Evolutionary conservation across 208 protist genomes (phyloP), one percentile per base, ranked within the genome.

Genomic region (Leishmania amazonensis): DNA sequence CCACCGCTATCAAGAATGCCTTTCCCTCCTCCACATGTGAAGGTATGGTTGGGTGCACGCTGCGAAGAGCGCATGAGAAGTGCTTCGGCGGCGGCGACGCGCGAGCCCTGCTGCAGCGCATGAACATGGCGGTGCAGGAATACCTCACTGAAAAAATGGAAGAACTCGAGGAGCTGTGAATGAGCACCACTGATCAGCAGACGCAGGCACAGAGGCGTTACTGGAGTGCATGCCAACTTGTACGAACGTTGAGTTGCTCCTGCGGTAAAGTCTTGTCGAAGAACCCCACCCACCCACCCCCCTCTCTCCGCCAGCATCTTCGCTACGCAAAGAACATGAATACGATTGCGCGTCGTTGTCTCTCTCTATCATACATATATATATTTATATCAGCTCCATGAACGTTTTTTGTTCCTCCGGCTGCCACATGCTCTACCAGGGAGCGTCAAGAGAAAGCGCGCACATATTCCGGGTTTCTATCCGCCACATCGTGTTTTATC

Each of bases 1-100:
- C 91, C 3, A 49, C 42, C 47, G 35, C 67, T 5, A 28, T 86
- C 49, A 88, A 90, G 83, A 75, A 85, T 8, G 53, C 21, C 38
- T 93, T 92, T 68, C 93, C 91, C 1, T 85, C 40, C 71, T 79
- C 31, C 1, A 87, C 81, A 5, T 89, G 84, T 62, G 88, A 94
- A 49, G 91, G 93, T n/a, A 79, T 84, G 74, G 77, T 93, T 15
- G 89, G 90, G 5, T 88, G 83, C 76, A 84, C 85, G 15, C 85
- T 94, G 70, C 51, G 74, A 19, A 78, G 78, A 11, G 79, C 80
- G 45, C 80, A 91, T 77, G 86, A 91, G 60, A 71, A 76, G 35
- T 83, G 79, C 76, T 86, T 91, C 51, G 84, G 85, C 47, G 82
- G 84, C 45, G 85, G 81, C 31, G 88, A 88, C 31, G 86, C 85